These are phyloP conservation scores for Gnetum montanum DNA, from an alignment of 75 land plant species.

Conservation along the genomic window DNA sequence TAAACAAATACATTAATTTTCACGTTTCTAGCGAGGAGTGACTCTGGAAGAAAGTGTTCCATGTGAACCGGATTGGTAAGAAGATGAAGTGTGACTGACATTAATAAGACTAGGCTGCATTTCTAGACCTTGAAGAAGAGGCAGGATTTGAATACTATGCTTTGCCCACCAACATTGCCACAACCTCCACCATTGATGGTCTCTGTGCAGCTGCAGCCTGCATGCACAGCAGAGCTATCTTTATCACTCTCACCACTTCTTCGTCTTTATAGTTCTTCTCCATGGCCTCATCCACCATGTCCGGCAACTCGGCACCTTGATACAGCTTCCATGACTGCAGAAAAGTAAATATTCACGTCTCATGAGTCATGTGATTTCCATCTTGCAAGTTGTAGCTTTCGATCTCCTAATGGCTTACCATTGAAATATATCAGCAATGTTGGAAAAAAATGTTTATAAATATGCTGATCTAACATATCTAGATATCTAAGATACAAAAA, in stretches of 20 bases:
- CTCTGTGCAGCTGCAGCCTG: conserved; percentile 1
- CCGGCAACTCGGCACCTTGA: conserved; percentile 3
- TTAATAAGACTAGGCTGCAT: conserved; percentile 6
- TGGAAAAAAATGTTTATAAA: no score
- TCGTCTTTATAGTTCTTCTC: neutral
- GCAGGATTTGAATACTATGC: no score
- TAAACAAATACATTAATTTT: no score
- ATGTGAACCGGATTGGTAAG: no score
- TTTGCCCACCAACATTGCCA: conserved; percentile 2
- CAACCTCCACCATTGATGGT: conserved; percentile 6
- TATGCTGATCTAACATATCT: neutral
- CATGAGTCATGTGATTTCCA: no score
- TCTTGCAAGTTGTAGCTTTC: no score
- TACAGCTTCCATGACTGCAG: conserved; percentile 28
- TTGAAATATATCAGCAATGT: no score
- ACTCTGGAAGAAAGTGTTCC: no score
- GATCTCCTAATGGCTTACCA: no score
- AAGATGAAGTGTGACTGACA: no score
- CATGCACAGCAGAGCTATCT: conserved; percentile 2
- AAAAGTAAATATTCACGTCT: no score
- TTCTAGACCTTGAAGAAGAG: neutral
- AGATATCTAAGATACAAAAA: neutral
- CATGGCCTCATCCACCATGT: conserved; percentile 13
- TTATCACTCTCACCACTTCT: neutral
- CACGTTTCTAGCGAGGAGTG: no score